These are phyloP conservation scores for Talaromyces adpressus DNA, from an alignment of 495 filamentous ascomycete genomes.

Conservation along the genomic window DNA sequence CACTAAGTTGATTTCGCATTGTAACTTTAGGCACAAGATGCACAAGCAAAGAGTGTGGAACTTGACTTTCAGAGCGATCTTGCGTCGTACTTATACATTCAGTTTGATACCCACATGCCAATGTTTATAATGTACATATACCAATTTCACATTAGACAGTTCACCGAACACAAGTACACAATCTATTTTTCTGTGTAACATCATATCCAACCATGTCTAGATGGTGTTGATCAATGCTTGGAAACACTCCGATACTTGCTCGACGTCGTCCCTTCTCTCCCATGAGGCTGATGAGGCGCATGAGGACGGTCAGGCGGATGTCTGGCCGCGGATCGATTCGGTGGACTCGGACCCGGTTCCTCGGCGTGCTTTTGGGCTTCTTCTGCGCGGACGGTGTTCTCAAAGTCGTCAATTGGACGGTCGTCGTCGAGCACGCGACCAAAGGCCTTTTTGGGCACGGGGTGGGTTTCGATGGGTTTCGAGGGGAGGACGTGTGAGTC, in stretches of 20 bases:
- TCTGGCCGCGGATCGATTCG: conserved; percentile 6
- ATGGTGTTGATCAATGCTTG: background rate
- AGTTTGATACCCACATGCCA: background rate
- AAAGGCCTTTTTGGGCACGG: conserved; percentile 6
- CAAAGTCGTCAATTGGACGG: conserved; percentile 7
- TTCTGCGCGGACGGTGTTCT: conserved; percentile 6
- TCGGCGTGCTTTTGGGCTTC: background rate
- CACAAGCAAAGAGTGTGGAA: background rate
- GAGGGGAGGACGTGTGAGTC: background rate
- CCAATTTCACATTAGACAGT: background rate
- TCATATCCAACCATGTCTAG: too few species aligned
- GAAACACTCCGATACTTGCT: conserved; percentile 7
- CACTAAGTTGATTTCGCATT: background rate
- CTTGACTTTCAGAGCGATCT: background rate
- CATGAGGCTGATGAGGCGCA: background rate
- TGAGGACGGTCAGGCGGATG: conserved; percentile 1
- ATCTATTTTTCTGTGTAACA: background rate
- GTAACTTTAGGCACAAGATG: background rate
- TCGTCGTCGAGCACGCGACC: conserved; percentile 9
- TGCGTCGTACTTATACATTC: background rate
- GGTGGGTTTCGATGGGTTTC: conserved; percentile 1
- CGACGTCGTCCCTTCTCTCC: conserved; percentile 5
- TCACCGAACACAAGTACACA: background rate
- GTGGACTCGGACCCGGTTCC: conserved; percentile 1
- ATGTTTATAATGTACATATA: conserved; percentile 1